Conservation (phyloP, 1,139 yeast genomes). For the Suhomyces kunorum region DNA sequence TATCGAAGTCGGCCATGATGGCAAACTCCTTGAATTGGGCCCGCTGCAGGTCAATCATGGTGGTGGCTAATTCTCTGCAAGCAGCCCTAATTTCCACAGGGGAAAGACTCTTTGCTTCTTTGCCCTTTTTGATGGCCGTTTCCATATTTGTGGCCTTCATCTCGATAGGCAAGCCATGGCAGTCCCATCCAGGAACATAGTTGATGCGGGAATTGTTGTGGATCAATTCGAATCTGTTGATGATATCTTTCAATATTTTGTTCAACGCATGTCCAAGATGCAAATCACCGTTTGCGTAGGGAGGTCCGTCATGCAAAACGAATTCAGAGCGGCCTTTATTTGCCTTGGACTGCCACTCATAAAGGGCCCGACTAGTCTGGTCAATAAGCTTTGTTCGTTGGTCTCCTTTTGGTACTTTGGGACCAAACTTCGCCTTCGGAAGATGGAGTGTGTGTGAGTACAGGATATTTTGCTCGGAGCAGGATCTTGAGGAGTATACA, state of each 20-base stretch:
- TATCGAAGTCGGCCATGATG: constrained; percentile 79
- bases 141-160: constrained; percentile 63
- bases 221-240: constrained; percentile 69
- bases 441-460: constrained; percentile 42
- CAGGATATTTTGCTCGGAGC: constrained; percentile 3
- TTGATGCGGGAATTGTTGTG: constrained; percentile 57
- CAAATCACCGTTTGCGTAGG: constrained; percentile 92
- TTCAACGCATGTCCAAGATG: constrained; percentile 95
- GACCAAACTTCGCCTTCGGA: constrained; percentile 44
- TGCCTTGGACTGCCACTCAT: constrained; percentile 33
- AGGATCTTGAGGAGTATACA: not conserved
- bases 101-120: constrained; percentile 16
- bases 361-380: constrained; percentile 33
- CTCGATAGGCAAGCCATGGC: constrained; percentile 97
- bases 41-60: constrained; percentile 64
- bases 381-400: constrained; percentile 28
- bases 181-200: constrained; percentile 96
- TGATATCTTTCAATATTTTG: constrained; percentile 83
- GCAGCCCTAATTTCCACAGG: constrained; percentile 58
- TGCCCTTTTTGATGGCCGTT: constrained; percentile 29
- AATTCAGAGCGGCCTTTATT: constrained; percentile 36
- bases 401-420: constrained; percentile 40
- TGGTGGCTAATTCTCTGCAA: constrained; percentile 68
- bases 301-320: constrained; percentile 94
- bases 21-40: constrained; percentile 67